Conservation (phyloP, 208 protist genomes). For the Endotrypanum monterogeii region DNA sequence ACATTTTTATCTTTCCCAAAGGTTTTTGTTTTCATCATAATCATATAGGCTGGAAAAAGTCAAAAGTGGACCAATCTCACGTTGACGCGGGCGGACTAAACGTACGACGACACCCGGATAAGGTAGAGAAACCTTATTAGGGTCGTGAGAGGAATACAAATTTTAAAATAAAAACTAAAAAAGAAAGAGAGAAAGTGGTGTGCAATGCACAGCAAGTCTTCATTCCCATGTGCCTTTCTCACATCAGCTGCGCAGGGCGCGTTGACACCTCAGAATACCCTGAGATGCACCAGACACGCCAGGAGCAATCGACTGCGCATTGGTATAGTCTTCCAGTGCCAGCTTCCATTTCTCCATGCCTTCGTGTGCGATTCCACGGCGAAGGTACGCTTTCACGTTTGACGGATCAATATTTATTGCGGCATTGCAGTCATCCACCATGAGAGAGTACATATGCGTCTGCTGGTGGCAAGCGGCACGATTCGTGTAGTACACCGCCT, state of each 20-base stretch:
- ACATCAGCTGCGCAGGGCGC: conserved; percentile 45
- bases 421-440: conserved; percentile 87
- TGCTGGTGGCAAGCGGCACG: conserved; percentile 92
- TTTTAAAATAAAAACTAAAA: background rate
- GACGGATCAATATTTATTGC: conserved; percentile 75
- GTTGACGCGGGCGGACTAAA: background rate
- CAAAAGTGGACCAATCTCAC: background rate
- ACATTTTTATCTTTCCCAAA: background rate
- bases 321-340: conserved; percentile 87
- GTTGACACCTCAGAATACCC: conserved; percentile 83
- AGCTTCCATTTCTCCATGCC: conserved; percentile 92
- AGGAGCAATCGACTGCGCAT: conserved; percentile 58
- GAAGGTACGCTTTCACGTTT: conserved; percentile 90
- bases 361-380: conserved; percentile 91
- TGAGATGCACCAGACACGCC: conserved; percentile 63
- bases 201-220: background rate
- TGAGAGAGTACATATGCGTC: conserved; percentile 82
- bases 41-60: background rate
- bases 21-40: background rate
- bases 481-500: conserved; percentile 91
- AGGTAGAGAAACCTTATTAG: background rate
- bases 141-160: conserved; percentile 8
- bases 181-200: background rate
- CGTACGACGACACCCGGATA: background rate
- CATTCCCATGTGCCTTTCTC: background rate